Evolutionary conservation across 1,139 yeast species (phyloP), one percentile per base, ranked within the genome.

Genomic region (Protomyces lactucae-debilis): DNA sequence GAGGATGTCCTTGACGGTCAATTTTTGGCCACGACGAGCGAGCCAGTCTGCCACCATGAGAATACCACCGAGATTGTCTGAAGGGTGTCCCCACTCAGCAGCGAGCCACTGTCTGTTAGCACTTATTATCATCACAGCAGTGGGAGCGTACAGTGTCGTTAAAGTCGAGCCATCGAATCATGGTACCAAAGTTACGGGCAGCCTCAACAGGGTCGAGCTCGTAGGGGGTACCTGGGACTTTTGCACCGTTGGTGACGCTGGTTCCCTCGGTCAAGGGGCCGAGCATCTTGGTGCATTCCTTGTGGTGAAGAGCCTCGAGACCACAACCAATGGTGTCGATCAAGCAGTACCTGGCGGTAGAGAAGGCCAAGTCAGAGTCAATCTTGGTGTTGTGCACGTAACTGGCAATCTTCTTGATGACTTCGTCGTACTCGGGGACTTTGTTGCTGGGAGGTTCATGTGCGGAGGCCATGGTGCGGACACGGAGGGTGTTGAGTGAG

Each of bases 11-110:
- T 73, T 76, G 57, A 83, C 77, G 48, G 73, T 73, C 48, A 78
- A 75, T 36, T 80, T 78, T 71, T 79, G 80, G 65, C 78, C 75
- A 39, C 77, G 72, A 68, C 85, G 77, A 57, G 84, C 80, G 68
- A 81, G 76, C 76, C 82, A 79, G 71, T 83, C 86, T 25, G 85
- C 82, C 43, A 83, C 83, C 1, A 86, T 84, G 32, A 83, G 73
- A 66, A 83, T 82, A 59, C 84, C 84, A 59, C 85, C 86, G 66
- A 83, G 69, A 72, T 83, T 83, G 71, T 83, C 86, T 23, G 84
- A 80, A 35, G 86, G 86, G 72, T 83, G 86, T 5, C 86, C 86
- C 86, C 86, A 83, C 72, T 83, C 86, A 37, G 85, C 85, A 61
- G 86, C 86, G 53, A 83, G 73, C 86, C 85, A 83, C 73, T 85